Conservation (phyloP, 306 rosid genomes). For the Prunus kanzakura region DNA sequence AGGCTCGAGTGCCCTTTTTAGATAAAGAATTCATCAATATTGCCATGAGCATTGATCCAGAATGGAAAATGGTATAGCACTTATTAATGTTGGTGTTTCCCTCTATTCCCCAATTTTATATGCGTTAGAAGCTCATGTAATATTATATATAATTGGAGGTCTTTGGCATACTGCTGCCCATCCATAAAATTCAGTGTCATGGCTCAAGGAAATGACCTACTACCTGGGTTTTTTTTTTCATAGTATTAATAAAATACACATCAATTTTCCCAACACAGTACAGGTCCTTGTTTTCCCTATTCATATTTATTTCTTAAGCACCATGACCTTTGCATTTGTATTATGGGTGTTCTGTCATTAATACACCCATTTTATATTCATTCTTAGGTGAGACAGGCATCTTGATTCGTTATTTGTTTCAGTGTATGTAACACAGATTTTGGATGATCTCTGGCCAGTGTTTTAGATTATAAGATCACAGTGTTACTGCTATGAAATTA, state of each 20-base stretch:
- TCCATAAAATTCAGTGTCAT: neutral
- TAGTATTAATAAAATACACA: neutral
- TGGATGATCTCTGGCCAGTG: neutral
- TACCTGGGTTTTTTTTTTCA: neutral
- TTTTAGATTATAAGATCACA: constrained; percentile 1
- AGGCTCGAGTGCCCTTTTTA: constrained; percentile 97
- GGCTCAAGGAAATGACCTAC: neutral
- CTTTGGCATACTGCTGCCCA: neutral
- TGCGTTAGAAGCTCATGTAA: neutral
- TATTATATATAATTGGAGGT: neutral
- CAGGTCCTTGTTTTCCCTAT: neutral
- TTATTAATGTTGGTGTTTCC: neutral
- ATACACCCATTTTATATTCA: neutral
- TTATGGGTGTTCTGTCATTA: neutral
- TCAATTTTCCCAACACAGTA: neutral
- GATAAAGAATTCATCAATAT: constrained; percentile 73
- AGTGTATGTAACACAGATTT: neutral
- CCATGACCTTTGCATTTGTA: neutral
- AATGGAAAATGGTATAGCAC: constrained; percentile 76
- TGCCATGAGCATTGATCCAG: constrained; percentile 90
- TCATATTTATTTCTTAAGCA: neutral
- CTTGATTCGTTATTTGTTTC: neutral
- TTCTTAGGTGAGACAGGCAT: neutral
- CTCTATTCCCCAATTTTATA: neutral
- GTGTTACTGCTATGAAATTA: neutral